Conservation (phyloP, 2,329 filamentous ascomycete species). For the Trichophyton benhamiae region DNA sequence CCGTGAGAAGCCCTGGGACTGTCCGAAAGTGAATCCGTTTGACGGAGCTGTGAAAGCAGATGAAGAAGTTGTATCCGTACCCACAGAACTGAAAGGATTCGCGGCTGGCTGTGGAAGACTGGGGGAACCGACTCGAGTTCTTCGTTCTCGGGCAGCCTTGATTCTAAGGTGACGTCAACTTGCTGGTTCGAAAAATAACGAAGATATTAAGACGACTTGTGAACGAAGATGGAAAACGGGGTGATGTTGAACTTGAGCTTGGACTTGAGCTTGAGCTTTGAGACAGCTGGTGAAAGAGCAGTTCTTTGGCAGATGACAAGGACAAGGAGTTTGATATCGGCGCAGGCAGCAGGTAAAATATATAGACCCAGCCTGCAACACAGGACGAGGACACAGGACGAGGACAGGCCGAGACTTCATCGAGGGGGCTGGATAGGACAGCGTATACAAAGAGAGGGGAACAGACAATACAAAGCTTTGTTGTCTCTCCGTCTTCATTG, state of each 20-base stretch:
- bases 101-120: slow-evolving; percentile 15
- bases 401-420: no score
- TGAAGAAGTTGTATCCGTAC: slow-evolving; percentile 20
- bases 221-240: not conserved
- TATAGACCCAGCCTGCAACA: no score
- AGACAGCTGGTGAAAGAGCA: not conserved
- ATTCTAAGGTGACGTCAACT: slow-evolving; percentile 15
- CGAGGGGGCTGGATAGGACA: no score
- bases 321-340: no score
- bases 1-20: slow-evolving; percentile 27
- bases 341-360: no score
- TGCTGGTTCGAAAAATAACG: not conserved
- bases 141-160: slow-evolving; percentile 21
- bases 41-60: slow-evolving; percentile 13
- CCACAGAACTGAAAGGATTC: slow-evolving; percentile 21
- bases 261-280: not conserved
- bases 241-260: no score
- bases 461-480: no score
- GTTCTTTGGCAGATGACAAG: no score
- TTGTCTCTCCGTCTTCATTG: not conserved
- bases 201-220: not conserved
- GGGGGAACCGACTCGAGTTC: slow-evolving; percentile 16
- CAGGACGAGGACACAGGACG: no score
- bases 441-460: no score
- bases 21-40: slow-evolving; percentile 26